Conservation (phyloP, 2,329 filamentous ascomycete genomes). For the Decorospora gaudefroyi region DNA sequence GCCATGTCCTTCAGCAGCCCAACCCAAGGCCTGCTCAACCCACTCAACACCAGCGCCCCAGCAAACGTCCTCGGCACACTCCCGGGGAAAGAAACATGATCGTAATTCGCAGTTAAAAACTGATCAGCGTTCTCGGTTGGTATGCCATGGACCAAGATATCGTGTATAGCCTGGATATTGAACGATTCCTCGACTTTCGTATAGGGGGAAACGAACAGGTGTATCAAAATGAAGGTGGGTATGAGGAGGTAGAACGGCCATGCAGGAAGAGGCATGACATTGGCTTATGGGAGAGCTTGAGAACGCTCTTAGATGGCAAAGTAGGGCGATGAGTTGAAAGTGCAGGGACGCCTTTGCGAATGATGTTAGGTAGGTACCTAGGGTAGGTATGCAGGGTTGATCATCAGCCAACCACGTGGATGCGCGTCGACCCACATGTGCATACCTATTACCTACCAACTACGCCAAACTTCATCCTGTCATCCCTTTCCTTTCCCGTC, state of each 20-base stretch:
- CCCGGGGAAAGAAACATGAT: constrained; percentile 88
- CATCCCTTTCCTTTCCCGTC: constrained; percentile 2
- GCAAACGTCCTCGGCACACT: constrained; percentile 90
- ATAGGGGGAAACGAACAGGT: constrained; percentile 78
- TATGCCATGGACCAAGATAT: constrained; percentile 80
- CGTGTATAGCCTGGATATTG: constrained; percentile 92
- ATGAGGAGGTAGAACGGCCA: constrained; percentile 41
- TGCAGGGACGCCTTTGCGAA: constrained; percentile 1
- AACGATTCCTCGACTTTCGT: constrained; percentile 99
- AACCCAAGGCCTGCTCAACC: constrained; percentile 69
- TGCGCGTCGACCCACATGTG: constrained; percentile 19
- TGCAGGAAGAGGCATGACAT: constrained; percentile 29
- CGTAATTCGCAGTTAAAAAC: constrained; percentile 69
- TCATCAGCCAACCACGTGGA: constrained; percentile 33
- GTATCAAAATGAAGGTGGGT: constrained; percentile 55
- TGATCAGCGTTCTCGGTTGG: constrained; percentile 61
- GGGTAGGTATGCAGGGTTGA: too few species aligned
- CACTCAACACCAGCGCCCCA: constrained; percentile 76
- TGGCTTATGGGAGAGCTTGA: neutral
- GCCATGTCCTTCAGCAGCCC: constrained; percentile 60
- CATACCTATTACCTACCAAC: too few species aligned
- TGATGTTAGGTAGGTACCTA: constrained; percentile 2
- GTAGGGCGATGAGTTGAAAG: constrained; percentile 1
- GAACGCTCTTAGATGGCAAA: neutral
- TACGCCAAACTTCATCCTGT: too few species aligned